Evolutionary conservation across 2,329 filamentous ascomycete species (phyloP).

Genomic region (Colletotrichum eremochloae): DNA sequence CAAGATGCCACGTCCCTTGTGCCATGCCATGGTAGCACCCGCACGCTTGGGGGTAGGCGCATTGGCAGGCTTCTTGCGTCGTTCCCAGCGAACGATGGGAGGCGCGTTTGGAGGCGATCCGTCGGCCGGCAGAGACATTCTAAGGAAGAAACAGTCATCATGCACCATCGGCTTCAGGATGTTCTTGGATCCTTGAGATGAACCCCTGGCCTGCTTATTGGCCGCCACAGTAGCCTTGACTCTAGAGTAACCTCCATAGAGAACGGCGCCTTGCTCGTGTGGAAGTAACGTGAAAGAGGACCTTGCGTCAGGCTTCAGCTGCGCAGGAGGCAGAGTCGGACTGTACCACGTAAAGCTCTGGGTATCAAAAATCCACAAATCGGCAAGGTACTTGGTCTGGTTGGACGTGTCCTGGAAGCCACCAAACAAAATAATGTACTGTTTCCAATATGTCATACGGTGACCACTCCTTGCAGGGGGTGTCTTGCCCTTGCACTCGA

Average conservation of each 20-base stretch:
- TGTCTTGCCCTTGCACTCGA: constrained; percentile 83
- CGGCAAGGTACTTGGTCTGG: constrained; percentile 92
- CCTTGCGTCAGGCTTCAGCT: constrained; percentile 89
- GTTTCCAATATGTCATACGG: constrained; percentile 96
- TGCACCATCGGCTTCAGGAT: constrained; percentile 89
- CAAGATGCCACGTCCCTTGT: constrained; percentile 91
- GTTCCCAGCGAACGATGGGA: constrained; percentile 89
- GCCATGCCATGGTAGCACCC: constrained; percentile 92
- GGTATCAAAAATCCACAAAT: constrained; percentile 97
- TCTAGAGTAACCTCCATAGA: constrained; percentile 94
- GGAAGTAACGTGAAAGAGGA: constrained; percentile 94
- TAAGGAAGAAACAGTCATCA: constrained; percentile 94
- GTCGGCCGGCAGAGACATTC: constrained; percentile 78
- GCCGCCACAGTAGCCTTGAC: constrained; percentile 78
- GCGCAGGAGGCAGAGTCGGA: constrained; percentile 80
- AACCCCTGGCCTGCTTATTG: constrained; percentile 74
- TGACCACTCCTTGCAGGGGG: constrained; percentile 92
- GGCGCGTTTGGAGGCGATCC: constrained; percentile 75
- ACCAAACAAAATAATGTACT: constrained; percentile 95
- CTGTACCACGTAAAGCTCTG: constrained; percentile 86
- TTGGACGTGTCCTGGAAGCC: constrained; percentile 98
- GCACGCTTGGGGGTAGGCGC: constrained; percentile 85
- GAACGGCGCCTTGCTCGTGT: constrained; percentile 87
- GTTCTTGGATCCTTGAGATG: constrained; percentile 74
- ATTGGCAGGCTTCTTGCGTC: constrained; percentile 92